phyloP scores from a whole-genome alignment of 257 asterid species.

The Forsythia suspensa region DNA sequence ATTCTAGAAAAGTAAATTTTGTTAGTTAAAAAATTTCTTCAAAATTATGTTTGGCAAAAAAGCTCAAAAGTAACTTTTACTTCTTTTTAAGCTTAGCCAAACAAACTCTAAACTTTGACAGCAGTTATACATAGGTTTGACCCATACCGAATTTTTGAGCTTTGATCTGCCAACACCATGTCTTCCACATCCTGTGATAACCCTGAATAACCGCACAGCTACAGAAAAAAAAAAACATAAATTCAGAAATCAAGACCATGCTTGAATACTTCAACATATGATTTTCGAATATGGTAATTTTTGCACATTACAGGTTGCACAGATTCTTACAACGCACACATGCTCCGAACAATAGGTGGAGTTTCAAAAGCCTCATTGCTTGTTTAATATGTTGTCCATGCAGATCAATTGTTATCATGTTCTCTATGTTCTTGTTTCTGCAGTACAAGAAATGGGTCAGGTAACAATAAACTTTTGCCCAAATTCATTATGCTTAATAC shows the following conservation, averaged over 20 bases:
- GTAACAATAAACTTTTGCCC: constrained; percentile 18
- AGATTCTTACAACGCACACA: constrained; percentile 79
- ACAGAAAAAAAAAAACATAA: constrained; percentile 21
- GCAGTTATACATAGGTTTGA: constrained; percentile 2
- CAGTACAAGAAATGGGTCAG: constrained; percentile 36
- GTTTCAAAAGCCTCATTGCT: constrained; percentile 88
- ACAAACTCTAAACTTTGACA: neutral
- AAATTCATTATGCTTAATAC: constrained; percentile 9
- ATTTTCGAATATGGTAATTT: neutral
- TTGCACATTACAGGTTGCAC: neutral
- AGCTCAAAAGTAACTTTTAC: neutral
- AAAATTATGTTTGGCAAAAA: neutral
- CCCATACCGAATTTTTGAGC: constrained; percentile 75
- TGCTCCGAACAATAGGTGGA: constrained; percentile 94
- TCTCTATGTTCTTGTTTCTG: constrained; percentile 81
- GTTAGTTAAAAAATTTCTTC: neutral
- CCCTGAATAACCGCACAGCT: constrained; percentile 88
- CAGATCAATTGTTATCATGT: constrained; percentile 81
- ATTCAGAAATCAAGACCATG: neutral
- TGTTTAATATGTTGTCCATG: constrained; percentile 95
- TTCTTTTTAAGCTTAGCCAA: neutral
- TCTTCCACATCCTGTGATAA: constrained; percentile 91
- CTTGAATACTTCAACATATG: constrained; percentile 14
- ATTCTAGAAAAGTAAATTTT: neutral
- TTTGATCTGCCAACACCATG: constrained; percentile 91